phyloP scores from a whole-genome alignment of 2,329 filamentous ascomycete genomes.

The Dactylellina cionopaga region DNA sequence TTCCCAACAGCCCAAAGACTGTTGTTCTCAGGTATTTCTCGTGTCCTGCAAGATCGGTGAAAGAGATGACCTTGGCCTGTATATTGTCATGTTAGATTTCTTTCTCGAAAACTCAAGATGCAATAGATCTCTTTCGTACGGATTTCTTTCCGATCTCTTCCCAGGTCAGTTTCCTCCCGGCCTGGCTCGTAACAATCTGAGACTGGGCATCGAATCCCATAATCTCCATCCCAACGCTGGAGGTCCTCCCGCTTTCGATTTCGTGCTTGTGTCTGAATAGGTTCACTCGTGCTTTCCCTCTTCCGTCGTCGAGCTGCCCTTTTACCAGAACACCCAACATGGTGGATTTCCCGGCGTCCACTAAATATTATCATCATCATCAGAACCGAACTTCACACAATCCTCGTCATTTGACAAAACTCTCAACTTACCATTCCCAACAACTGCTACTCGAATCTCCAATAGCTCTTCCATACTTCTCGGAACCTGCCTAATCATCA shows the following conservation, averaged over 20 bases:
- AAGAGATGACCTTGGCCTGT: conserved; percentile 89
- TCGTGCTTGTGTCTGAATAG: conserved; percentile 98
- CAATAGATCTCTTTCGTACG: conserved; percentile 60
- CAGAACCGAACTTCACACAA: too few relatives aligned
- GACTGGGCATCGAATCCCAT: conserved; percentile 94
- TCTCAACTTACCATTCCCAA: conserved; percentile 83
- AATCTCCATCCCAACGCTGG: conserved; percentile 98
- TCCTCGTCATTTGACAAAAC: too few relatives aligned
- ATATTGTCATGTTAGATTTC: conserved; percentile 51
- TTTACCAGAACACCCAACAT: conserved; percentile 96
- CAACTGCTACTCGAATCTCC: conserved; percentile 94
- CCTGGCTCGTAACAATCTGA: conserved; percentile 81
- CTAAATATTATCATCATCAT: conserved; percentile 62
- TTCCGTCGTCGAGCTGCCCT: conserved; percentile 90
- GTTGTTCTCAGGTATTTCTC: conserved; percentile 95
- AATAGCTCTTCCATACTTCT: conserved; percentile 84
- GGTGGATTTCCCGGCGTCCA: conserved; percentile 96
- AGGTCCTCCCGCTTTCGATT: conserved; percentile 92
- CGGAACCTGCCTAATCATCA: conserved; percentile 81
- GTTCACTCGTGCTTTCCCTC: conserved; percentile 92
- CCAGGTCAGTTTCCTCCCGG: conserved; percentile 89
- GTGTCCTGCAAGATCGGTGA: conserved; percentile 94
- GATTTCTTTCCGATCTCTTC: conserved; percentile 96
- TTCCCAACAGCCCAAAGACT: conserved; percentile 92
- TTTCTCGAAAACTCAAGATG: not conserved